Conservation (phyloP, 345 rosid genomes). For the Eucalyptus erythrocorys region DNA sequence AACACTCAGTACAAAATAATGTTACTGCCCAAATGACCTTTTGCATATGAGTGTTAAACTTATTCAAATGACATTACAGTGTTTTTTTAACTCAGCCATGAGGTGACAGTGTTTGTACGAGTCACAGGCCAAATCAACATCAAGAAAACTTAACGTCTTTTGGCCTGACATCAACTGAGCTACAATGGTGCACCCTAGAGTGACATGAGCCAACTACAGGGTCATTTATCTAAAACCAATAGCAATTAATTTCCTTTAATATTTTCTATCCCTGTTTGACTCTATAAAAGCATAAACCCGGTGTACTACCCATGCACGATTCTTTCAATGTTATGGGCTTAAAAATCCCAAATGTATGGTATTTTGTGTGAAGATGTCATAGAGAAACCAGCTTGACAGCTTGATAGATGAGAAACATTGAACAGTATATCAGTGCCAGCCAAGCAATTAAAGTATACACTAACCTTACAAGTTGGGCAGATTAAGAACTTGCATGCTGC, state of each 20-base stretch:
- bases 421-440: too few species aligned
- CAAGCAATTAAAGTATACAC: too few species aligned
- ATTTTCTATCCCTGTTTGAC: not conserved
- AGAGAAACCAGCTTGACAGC: not conserved
- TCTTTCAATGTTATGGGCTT: not conserved
- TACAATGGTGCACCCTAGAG: not conserved
- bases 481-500: too few species aligned
- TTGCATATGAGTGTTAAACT: too few species aligned
- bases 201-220: not conserved
- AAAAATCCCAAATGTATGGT: not conserved
- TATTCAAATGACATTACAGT: too few species aligned
- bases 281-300: fast-evolving
- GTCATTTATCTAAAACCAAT: not conserved
- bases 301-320: fast-evolving
- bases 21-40: not conserved
- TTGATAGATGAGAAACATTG: too few species aligned
- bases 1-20: not conserved
- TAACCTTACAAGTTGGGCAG: too few species aligned
- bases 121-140: not conserved
- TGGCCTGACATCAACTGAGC: not conserved
- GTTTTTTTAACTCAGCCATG: not conserved
- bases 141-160: not conserved
- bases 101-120: not conserved
- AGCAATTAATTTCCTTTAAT: not conserved
- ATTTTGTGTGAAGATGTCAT: not conserved